Evolutionary conservation across 495 filamentous ascomycete genomes (phyloP).

Genomic region (Hypoxylon trugodes): DNA sequence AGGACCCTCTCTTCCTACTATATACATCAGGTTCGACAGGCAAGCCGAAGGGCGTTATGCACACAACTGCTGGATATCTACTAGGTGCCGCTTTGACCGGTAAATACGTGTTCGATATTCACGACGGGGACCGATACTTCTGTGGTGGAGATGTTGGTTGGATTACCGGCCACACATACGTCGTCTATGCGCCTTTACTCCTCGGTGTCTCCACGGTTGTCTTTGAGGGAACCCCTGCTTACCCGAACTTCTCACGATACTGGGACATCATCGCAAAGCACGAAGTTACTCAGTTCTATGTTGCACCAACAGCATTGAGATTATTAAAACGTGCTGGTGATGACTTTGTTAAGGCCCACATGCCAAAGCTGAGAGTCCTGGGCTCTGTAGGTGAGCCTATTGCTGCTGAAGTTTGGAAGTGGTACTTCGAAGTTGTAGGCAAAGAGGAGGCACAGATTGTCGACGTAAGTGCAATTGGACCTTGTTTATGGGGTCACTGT

Average conservation of each 20-base stretch:
- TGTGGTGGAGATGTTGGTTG: slow-evolving; percentile 98
- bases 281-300: slow-evolving; percentile 97
- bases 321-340: slow-evolving; percentile 94
- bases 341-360: slow-evolving; percentile 85
- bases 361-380: slow-evolving; percentile 88
- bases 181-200: slow-evolving; percentile 94
- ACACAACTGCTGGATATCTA: slow-evolving; percentile 94
- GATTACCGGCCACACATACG: slow-evolving; percentile 99
- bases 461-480: slow-evolving; percentile 71
- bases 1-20: slow-evolving; percentile 96
- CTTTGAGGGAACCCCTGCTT: slow-evolving; percentile 98
- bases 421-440: slow-evolving; percentile 97
- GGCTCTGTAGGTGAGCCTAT: slow-evolving; percentile 99
- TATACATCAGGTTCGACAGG: slow-evolving; percentile 98
- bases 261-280: slow-evolving; percentile 98
- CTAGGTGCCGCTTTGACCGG: slow-evolving; percentile 91
- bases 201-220: slow-evolving; percentile 94
- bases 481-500: not conserved
- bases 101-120: slow-evolving; percentile 99
- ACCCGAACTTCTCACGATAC: slow-evolving; percentile 97
- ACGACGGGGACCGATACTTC: slow-evolving; percentile 92
- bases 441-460: slow-evolving; percentile 93
- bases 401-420: slow-evolving; percentile 98
- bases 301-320: slow-evolving; percentile 92
- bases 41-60: slow-evolving; percentile 99